Evolutionary conservation across 2,329 filamentous ascomycete genomes (phyloP).

Genomic region (Sclerotinia borealis): DNA sequence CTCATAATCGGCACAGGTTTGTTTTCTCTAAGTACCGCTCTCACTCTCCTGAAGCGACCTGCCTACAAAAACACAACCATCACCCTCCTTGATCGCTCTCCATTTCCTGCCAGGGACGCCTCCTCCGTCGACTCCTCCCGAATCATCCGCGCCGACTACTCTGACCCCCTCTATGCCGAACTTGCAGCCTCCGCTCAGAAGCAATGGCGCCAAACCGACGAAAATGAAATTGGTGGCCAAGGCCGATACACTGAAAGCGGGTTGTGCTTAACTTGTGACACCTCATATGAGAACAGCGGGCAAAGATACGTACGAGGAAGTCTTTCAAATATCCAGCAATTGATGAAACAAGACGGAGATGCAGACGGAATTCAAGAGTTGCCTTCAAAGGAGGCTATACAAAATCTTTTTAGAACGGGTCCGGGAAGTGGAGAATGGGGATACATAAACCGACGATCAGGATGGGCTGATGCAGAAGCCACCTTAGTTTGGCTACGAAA

Average conservation of each 20-base stretch:
- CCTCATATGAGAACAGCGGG: slow-evolving; percentile 29
- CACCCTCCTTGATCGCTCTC: slow-evolving; percentile 53
- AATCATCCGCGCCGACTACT: slow-evolving; percentile 71
- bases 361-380: slow-evolving; percentile 34
- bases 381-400: slow-evolving; percentile 40
- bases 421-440: slow-evolving; percentile 56
- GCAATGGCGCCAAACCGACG: slow-evolving; percentile 57
- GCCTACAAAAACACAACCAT: slow-evolving; percentile 46
- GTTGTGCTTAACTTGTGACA: slow-evolving; percentile 56
- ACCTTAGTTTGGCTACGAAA: slow-evolving; percentile 57
- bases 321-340: slow-evolving; percentile 50
- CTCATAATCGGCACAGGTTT: slow-evolving; percentile 60
- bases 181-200: slow-evolving; percentile 66
- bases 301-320: slow-evolving; percentile 52
- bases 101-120: slow-evolving; percentile 53
- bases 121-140: slow-evolving; percentile 58
- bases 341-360: slow-evolving; percentile 31
- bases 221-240: slow-evolving; percentile 47
- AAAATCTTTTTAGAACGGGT: slow-evolving; percentile 40
- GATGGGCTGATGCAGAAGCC: slow-evolving; percentile 74
- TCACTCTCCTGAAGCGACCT: slow-evolving; percentile 59
- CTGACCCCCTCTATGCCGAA: slow-evolving; percentile 67
- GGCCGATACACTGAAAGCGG: slow-evolving; percentile 67
- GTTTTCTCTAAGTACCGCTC: slow-evolving; percentile 59
- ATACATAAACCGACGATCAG: slow-evolving; percentile 67